Conservation (phyloP, 805 yeast genomes). For the Lachancea meyersii region DNA sequence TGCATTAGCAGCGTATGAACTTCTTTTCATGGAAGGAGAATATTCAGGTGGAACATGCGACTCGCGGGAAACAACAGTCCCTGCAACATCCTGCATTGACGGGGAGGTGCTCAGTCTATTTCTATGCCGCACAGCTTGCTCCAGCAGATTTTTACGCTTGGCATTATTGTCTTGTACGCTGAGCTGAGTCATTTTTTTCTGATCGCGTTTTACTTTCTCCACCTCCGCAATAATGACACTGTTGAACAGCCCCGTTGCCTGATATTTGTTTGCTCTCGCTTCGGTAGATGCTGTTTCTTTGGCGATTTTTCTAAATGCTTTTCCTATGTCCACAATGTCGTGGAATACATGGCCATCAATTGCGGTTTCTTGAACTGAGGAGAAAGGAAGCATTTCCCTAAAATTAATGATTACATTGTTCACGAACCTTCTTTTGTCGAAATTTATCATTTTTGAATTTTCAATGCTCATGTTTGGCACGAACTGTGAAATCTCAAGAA, state of each 20-base stretch:
- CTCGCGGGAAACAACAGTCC: slow-evolving; percentile 10
- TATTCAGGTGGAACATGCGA: not conserved
- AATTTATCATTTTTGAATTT: slow-evolving; percentile 63
- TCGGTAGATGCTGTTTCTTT: slow-evolving; percentile 43
- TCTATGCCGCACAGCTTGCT: slow-evolving; percentile 24
- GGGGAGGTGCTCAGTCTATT: slow-evolving; percentile 13
- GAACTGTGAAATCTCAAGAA: slow-evolving; percentile 67
- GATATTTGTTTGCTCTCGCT: slow-evolving; percentile 34
- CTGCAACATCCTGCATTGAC: slow-evolving; percentile 5
- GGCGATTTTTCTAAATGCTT: slow-evolving; percentile 20
- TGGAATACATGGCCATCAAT: slow-evolving; percentile 16
- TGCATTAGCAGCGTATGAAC: slow-evolving; percentile 17
- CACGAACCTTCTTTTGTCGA: slow-evolving; percentile 73
- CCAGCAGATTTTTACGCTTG: slow-evolving; percentile 29
- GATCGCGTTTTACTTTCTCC: slow-evolving; percentile 49
- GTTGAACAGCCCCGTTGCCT: slow-evolving; percentile 40
- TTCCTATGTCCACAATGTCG: slow-evolving; percentile 29
- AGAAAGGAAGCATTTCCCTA: slow-evolving; percentile 36
- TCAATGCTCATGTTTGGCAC: slow-evolving; percentile 73
- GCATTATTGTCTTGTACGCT: slow-evolving; percentile 35
- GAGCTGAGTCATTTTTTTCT: slow-evolving; percentile 37
- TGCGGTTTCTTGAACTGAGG: slow-evolving; percentile 12
- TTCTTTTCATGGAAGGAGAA: slow-evolving; percentile 13
- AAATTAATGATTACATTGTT: slow-evolving; percentile 56
- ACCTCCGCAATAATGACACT: slow-evolving; percentile 43